phyloP scores from a whole-genome alignment of 345 rosid genomes.

The Cardamine resedifolia region DNA sequence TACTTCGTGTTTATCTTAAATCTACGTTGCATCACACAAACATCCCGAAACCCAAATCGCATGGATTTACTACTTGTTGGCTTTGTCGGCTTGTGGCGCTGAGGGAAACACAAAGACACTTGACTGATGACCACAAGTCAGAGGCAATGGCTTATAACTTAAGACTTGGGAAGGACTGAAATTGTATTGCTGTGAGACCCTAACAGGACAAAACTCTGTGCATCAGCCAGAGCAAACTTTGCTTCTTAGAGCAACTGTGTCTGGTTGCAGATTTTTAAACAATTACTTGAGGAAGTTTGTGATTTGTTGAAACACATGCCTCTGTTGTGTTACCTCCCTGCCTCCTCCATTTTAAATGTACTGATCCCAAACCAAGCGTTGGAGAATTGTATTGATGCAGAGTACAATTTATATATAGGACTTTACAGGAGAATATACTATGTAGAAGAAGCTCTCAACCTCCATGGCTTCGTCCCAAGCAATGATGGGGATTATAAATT shows the following conservation, averaged over 20 bases:
- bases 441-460: too few relatives aligned
- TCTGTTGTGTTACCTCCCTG: conserved; percentile 34
- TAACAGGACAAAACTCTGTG: conserved; percentile 71
- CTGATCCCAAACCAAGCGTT: conserved; percentile 62
- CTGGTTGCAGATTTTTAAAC: conserved; percentile 72
- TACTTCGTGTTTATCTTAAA: too few relatives aligned
- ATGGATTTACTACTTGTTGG: too few relatives aligned
- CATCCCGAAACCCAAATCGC: too few relatives aligned
- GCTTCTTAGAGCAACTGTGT: conserved; percentile 85
- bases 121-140: conserved; percentile 76
- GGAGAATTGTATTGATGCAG: too few relatives aligned
- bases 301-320: conserved; percentile 54
- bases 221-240: conserved; percentile 75
- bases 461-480: too few relatives aligned
- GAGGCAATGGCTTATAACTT: conserved; percentile 72
- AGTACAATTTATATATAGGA: too few relatives aligned
- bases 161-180: conserved; percentile 68
- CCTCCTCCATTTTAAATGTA: conserved; percentile 71
- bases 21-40: too few relatives aligned
- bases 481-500: too few relatives aligned
- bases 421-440: too few relatives aligned
- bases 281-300: conserved; percentile 65
- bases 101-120: too few relatives aligned
- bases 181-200: conserved; percentile 73
- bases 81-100: too few relatives aligned